Evolutionary conservation across 805 yeast genomes (phyloP).

Genomic region (Cyberlindnera xylosilytica): DNA sequence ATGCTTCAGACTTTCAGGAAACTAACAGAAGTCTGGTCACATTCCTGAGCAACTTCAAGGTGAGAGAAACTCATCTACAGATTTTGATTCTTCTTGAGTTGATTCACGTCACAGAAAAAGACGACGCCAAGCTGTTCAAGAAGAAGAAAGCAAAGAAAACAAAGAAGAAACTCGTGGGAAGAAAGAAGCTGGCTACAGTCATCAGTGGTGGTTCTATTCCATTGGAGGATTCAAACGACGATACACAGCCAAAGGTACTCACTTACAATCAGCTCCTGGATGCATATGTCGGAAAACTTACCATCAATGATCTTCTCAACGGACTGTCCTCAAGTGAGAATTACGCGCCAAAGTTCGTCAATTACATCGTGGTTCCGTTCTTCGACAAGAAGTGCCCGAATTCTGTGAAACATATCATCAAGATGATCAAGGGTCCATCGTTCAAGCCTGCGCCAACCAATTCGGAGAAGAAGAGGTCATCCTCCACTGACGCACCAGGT

Average conservation of each 20-base stretch:
- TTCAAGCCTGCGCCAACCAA: conserved; percentile 11
- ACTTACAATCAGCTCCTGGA: conserved; percentile 36
- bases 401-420: conserved; percentile 42
- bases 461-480: conserved; percentile 5
- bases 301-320: conserved; percentile 48
- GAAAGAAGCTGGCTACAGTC: conserved; percentile 30
- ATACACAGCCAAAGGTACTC: conserved; percentile 2
- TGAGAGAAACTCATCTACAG: conserved; percentile 57
- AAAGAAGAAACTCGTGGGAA: conserved; percentile 28
- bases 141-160: conserved; percentile 6
- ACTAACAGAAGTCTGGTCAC: conserved; percentile 29
- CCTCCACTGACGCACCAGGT: background rate
- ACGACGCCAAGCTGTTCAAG: conserved; percentile 35
- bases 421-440: conserved; percentile 41
- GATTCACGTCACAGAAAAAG: conserved; percentile 33
- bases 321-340: conserved; percentile 9
- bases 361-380: conserved; percentile 51
- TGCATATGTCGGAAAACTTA: conserved; percentile 48
- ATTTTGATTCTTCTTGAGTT: conserved; percentile 46
- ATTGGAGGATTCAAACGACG: background rate
- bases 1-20: conserved; percentile 22
- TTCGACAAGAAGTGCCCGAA: conserved; percentile 47
- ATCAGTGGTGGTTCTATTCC: conserved; percentile 42
- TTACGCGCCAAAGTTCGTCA: conserved; percentile 40
- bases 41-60: conserved; percentile 40